Evolutionary conservation across 1,139 yeast genomes (phyloP).

Genomic region (Wickerhamiella infanticola): DNA sequence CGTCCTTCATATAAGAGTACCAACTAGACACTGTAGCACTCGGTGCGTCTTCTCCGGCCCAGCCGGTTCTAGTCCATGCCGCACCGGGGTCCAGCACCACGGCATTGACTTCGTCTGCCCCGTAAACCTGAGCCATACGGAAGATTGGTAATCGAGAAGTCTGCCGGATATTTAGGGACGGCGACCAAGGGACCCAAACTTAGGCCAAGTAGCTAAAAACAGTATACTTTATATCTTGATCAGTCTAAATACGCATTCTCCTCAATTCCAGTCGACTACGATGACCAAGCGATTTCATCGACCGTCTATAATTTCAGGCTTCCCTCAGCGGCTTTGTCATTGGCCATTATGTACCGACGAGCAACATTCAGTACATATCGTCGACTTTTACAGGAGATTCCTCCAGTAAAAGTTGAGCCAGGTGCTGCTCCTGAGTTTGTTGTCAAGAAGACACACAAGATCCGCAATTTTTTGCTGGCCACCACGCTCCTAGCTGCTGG

Average conservation of each 20-base stretch:
- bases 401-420: conserved; percentile 1
- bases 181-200: too few relatives aligned
- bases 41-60: conserved; percentile 90
- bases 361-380: conserved; percentile 1
- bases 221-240: too few relatives aligned
- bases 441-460: conserved; percentile 16
- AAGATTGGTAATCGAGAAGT: too few relatives aligned
- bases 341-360: conserved; percentile 1
- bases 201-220: too few relatives aligned
- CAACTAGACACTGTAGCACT: conserved; percentile 54
- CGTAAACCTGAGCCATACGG: conserved; percentile 13
- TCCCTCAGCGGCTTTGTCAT: neutral
- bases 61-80: conserved; percentile 67
- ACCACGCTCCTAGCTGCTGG: conserved; percentile 17
- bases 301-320: neutral
- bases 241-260: too few relatives aligned
- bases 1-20: conserved; percentile 17
- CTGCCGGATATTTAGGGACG: too few relatives aligned
- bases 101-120: conserved; percentile 69
- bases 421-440: neutral
- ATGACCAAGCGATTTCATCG: neutral
- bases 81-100: conserved; percentile 89
- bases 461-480: conserved; percentile 21
- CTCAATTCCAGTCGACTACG: neutral
- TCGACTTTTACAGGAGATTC: conserved; percentile 1